phyloP scores from a whole-genome alignment of 2,329 filamentous ascomycete species.

The Aspergillus phoenicis region DNA sequence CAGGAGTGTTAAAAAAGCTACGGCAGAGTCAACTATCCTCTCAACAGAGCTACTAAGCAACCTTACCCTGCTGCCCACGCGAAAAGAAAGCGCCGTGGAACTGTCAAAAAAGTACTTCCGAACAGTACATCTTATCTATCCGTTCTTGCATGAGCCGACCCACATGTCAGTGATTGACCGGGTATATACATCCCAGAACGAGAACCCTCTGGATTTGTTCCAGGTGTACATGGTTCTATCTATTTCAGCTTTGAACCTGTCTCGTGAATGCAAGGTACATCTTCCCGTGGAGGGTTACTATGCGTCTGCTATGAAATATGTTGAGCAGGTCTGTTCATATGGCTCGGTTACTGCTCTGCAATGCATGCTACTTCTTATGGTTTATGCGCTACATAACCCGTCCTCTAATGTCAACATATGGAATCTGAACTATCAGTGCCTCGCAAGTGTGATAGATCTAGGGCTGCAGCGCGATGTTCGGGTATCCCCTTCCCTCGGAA shows the following conservation, averaged over 20 bases:
- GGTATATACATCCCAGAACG: constrained; percentile 36
- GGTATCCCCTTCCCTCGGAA: constrained; percentile 36
- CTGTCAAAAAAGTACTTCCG: constrained; percentile 54
- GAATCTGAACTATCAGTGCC: constrained; percentile 60
- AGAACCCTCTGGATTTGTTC: constrained; percentile 42
- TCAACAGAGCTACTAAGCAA: constrained; percentile 32
- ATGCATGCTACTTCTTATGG: constrained; percentile 45
- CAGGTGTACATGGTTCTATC: constrained; percentile 59
- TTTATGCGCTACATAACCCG: constrained; percentile 56
- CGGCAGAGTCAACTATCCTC: constrained; percentile 22
- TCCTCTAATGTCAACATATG: constrained; percentile 55
- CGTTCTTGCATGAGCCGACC: constrained; percentile 52
- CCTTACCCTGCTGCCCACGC: constrained; percentile 31
- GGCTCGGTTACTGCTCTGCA: constrained; percentile 55
- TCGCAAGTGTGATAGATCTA: constrained; percentile 55
- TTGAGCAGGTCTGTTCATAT: constrained; percentile 52
- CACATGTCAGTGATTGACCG: constrained; percentile 42
- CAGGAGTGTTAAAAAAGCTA: constrained; percentile 6
- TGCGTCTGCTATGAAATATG: constrained; percentile 50
- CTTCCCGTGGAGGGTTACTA: constrained; percentile 56
- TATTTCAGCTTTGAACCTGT: constrained; percentile 51
- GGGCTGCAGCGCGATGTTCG: constrained; percentile 56
- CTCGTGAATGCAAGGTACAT: constrained; percentile 46
- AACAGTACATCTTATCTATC: constrained; percentile 53
- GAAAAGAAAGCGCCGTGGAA: constrained; percentile 43